A percentile compares a stretch with the other conserved stretches of the same genome.
Conservation (phyloP, 2,329 filamentous ascomycete species). For the Teratosphaeriaceae sp. region DNA sequence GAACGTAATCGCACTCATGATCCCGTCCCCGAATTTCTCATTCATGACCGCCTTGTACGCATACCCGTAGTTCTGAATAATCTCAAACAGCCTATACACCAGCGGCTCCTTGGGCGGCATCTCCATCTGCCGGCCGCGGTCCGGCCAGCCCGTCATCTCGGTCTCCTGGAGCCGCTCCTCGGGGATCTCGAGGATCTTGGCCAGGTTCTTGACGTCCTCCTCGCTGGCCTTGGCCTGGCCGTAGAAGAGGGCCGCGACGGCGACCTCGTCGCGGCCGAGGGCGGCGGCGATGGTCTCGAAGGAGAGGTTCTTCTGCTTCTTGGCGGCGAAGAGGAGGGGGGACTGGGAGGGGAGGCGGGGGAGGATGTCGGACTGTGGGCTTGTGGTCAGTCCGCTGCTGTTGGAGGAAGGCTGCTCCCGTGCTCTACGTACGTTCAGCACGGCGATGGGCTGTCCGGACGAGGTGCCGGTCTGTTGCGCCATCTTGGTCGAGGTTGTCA, state of each 20-base stretch:
- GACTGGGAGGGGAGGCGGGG: constrained; percentile 65
- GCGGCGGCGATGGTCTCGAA: constrained; percentile 72
- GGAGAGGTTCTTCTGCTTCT: constrained; percentile 65
- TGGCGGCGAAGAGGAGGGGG: constrained; percentile 70
- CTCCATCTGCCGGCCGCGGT: constrained; percentile 69
- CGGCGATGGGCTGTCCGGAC: constrained; percentile 27
- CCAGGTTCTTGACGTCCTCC: constrained; percentile 63
- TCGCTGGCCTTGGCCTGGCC: constrained; percentile 69
- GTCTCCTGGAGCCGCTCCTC: constrained; percentile 47
- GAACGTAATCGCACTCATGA: constrained; percentile 95
- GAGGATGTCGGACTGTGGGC: constrained; percentile 55
- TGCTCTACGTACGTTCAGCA: constrained; percentile 18
- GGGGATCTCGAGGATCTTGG: constrained; percentile 57
- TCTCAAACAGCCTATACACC: constrained; percentile 87
- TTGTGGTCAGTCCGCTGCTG: constrained; percentile 5
- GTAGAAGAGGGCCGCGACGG: constrained; percentile 84
- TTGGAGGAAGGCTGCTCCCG: neutral
- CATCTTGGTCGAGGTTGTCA: constrained; percentile 13
- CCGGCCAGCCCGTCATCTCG: constrained; percentile 67
- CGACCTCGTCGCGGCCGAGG: constrained; percentile 74
- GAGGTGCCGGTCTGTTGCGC: constrained; percentile 13
- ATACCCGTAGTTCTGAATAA: constrained; percentile 95
- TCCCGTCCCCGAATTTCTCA: constrained; percentile 75
- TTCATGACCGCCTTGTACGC: constrained; percentile 93
- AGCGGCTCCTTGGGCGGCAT: constrained; percentile 82